Percentiles rank a stretch among this genome's conserved stretches.
phyloP scores from a whole-genome alignment of 305 asterid genomes.

The Fraxinus sp. region DNA sequence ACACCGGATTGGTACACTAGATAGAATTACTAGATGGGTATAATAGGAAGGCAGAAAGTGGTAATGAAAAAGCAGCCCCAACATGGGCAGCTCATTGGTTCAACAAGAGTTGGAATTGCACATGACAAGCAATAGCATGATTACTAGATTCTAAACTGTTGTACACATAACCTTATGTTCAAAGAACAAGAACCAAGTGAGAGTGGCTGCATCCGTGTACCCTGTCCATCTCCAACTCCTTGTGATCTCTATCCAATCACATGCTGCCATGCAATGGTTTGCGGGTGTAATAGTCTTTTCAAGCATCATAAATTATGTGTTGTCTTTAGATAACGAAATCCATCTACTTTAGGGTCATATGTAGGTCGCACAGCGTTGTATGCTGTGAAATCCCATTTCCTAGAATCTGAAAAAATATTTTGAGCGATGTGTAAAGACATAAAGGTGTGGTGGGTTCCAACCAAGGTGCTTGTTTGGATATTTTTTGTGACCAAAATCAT shows the following conservation, averaged over 20 bases:
- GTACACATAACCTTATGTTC: not conserved
- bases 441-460: not conserved
- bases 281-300: slow-evolving; percentile 26
- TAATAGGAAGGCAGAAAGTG: too few relatives aligned
- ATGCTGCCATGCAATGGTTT: not conserved
- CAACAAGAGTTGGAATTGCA: slow-evolving; percentile 42
- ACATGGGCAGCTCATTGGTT: slow-evolving; percentile 40
- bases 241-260: slow-evolving; percentile 10
- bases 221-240: slow-evolving; percentile 3
- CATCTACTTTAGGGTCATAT: not conserved
- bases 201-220: not conserved
- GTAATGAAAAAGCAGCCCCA: not conserved
- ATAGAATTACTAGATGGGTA: too few relatives aligned
- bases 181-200: not conserved
- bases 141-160: slow-evolving; percentile 34
- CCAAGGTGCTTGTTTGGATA: not conserved
- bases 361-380: not conserved
- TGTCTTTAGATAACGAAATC: slow-evolving; percentile 40
- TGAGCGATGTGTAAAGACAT: not conserved
- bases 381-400: slow-evolving; percentile 14
- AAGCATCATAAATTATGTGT: slow-evolving; percentile 32
- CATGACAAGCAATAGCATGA: slow-evolving; percentile 42
- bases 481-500: slow-evolving; percentile 1
- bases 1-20: too few relatives aligned
- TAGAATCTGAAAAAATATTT: not conserved